Evolutionary conservation across 192 early-diverging fungal genomes (phyloP), one percentile per base, ranked within the genome.

Genomic region (Kappamyces sp.): DNA sequence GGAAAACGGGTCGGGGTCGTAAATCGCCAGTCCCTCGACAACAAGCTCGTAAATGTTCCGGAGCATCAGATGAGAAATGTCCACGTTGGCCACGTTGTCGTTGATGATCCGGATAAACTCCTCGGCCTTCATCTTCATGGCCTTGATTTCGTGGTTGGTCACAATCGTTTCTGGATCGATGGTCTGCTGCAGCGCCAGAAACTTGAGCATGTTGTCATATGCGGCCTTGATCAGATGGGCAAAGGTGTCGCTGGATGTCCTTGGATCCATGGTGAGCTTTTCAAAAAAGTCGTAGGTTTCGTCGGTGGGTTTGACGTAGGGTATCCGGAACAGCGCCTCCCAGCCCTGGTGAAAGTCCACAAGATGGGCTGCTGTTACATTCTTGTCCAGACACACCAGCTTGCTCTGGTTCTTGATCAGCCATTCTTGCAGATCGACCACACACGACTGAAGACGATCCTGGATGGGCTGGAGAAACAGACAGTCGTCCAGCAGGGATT

Each of bases 1-100:
- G 13, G 52, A 54, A 54, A 54, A 54, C 31, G 52, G 52, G 15
- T 54, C 52, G 13, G 52, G 52, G 15, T 54, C 52, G 13, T 15
- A 54, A 54, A 54, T n/a, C 5, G 52, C 12, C 4, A 54, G 52
- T 34, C 39, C 42, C 23, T 23, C 23, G 23, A 23, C 23, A 23
- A 33, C 33, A 2, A 46, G 44, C 23, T 46, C 12, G 23, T 46
- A 46, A 46, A n/a, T 23, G 12, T n/a, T 46, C 44, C 31, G 13
- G n/a, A 39, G 42, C 23, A 23, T 40, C 31, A 34, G 31, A 54
- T 54, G 31, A 5, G 23, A 23, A 23, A 23, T 23, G 23, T 23
- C 23, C 23, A 23, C 23, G 23, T 23, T 23, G 23, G 23, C 23
- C 23, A 23, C 23, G 23, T 23, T 23, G 23, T 40, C 52, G 13